Evolutionary conservation across 306 rosid species (phyloP), one percentile per base, ranked within the genome.

Genomic region (Castanospermum australe): DNA sequence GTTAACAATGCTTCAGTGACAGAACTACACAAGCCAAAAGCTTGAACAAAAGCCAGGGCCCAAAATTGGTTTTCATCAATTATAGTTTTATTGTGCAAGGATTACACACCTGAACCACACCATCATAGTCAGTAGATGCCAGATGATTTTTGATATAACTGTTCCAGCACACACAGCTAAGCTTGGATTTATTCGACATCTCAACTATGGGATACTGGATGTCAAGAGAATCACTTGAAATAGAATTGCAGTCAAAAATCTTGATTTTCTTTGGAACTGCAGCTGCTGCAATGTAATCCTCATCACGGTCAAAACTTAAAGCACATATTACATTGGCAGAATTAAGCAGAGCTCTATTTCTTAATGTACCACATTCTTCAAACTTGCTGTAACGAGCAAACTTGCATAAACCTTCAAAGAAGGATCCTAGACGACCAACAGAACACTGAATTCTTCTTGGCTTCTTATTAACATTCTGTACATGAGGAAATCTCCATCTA

Each of bases 81-180:
- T 25, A 41, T 20, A 6, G 57, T 64, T 30, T 60, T 5, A 67
- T 57, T 36, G 28, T 52, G 33, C 56, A 85, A 71, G 52, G 73
- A 77, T 81, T 60, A 84, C 92, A 75, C 47, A 94, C 99, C 99
- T 95, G 96, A 75, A 96, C 97, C 32, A 81, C 85, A 71, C 99
- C 99, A 64, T 91, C 98, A 83, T 93, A 88, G 82, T 93, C 98
- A 35, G 98, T 86, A 69, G 99, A 93, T 75, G 99, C 98, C 59
- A 96, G 86, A 85, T 96, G 92, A 87, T 89, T 93, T 82, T 87
- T 91, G 64, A 96, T 88, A 25, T 89, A 91, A 86, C 85, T 83
- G 83, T 93, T 96, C 99, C 99, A 96, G 84, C 97, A 87, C 68
- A 96, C 90, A 71, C 97, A 90, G 64, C 93, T 96, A 84, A 93